A percentile compares a stretch with the other conserved stretches of the same genome.
phyloP scores from a whole-genome alignment of 768 basidiomycete genomes.

The Scleroderma citrinum region DNA sequence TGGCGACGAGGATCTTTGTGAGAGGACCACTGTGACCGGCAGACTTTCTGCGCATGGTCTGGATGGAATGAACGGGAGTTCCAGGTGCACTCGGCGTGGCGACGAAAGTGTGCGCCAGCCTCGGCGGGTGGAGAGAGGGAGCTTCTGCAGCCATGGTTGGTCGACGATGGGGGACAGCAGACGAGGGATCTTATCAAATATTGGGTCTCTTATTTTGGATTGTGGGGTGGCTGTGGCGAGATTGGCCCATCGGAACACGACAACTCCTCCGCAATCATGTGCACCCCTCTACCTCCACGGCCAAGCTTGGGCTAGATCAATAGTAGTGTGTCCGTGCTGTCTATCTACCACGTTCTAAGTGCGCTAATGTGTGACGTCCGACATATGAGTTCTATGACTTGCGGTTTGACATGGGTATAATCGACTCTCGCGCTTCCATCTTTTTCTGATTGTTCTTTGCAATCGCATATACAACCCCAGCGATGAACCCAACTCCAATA shows the following conservation, averaged over 20 bases:
- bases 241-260: too few relatives aligned
- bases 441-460: slow-evolving; percentile 94
- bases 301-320: not conserved
- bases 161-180: slow-evolving; percentile 3
- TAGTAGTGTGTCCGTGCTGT: not conserved
- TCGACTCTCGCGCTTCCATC: slow-evolving; percentile 50
- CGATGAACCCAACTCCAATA: slow-evolving; percentile 82
- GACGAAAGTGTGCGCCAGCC: slow-evolving; percentile 68
- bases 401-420: slow-evolving; percentile 61
- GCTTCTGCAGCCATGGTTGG: slow-evolving; percentile 25
- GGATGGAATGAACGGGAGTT: slow-evolving; percentile 85
- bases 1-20: slow-evolving; percentile 89
- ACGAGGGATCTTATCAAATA: not conserved
- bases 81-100: slow-evolving; percentile 71
- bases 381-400: slow-evolving; percentile 25
- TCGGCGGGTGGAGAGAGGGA: slow-evolving; percentile 58
- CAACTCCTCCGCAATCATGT: not conserved
- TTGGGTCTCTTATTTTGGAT: too few relatives aligned
- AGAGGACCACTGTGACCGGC: slow-evolving; percentile 87
- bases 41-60: slow-evolving; percentile 85
- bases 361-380: not conserved
- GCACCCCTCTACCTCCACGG: too few relatives aligned
- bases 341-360: not conserved
- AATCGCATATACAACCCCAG: slow-evolving; percentile 86
- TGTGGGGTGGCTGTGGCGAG: too few relatives aligned